These are phyloP conservation scores for Aaosphaeria arxii DNA, from an alignment of 2,329 filamentous ascomycete species.

Conservation along the genomic window DNA sequence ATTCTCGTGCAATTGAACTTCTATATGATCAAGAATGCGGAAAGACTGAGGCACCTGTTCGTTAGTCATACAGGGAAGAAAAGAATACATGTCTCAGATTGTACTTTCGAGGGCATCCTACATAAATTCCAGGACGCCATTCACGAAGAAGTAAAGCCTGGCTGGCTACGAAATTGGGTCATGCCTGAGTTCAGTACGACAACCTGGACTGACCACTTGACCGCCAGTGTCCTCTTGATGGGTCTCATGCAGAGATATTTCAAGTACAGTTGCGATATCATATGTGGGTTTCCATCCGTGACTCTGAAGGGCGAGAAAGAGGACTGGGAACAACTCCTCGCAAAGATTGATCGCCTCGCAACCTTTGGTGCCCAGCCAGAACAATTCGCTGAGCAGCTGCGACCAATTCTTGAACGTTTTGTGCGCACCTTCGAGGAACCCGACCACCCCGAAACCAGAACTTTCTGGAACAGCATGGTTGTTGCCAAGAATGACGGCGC, in stretches of 20 bases:
- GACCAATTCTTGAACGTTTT: conserved; percentile 6
- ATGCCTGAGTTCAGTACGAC: conserved; percentile 45
- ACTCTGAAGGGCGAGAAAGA: conserved; percentile 38
- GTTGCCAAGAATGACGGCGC: neutral
- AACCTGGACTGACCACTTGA: conserved; percentile 38
- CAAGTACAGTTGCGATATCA: conserved; percentile 38
- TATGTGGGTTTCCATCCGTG: conserved; percentile 46
- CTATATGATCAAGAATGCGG: conserved; percentile 9
- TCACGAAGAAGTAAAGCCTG: conserved; percentile 38
- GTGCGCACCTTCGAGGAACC: conserved; percentile 7
- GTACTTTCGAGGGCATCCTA: neutral
- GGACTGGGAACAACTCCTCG: conserved; percentile 36
- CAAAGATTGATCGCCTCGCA: conserved; percentile 3
- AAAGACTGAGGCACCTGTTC: conserved; percentile 10
- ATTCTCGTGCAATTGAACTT: conserved; percentile 10
- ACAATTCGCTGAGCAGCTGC: conserved; percentile 1
- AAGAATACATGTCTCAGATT: conserved; percentile 2
- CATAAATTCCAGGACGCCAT: conserved; percentile 12
- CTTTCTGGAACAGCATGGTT: conserved; percentile 10
- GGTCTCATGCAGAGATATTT: conserved; percentile 38
- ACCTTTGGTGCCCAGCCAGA: conserved; percentile 5
- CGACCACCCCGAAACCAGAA: neutral
- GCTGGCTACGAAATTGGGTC: conserved; percentile 42
- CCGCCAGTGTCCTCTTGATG: conserved; percentile 46
- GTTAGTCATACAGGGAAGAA: conserved; percentile 26